Base-by-base conservation (phyloP, 768 basidiomycete genomes). In the Boletus patriciae region DNA sequence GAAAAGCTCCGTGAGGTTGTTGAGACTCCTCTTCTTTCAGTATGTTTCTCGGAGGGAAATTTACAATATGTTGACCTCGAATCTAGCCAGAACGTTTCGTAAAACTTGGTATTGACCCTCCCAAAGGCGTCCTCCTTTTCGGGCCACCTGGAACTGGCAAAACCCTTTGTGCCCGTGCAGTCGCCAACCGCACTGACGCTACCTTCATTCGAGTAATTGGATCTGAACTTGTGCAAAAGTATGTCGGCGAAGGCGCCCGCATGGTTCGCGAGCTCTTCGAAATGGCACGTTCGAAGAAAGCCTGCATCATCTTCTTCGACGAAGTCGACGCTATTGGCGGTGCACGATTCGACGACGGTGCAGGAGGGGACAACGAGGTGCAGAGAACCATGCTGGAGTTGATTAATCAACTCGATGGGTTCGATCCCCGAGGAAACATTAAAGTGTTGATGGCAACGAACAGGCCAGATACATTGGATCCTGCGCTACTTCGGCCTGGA, bases 361-460 rank as follows among this genome's bases (percentile, higher is more conserved):
- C 95, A 33, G 97, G 97, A 36, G 97, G 97, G 33, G 97, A 99
- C 63, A 98, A 99, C 67, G 97, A 99, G 69, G 97, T 99, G 42
- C 97, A 99, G 75, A 78, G 97, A 70, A 99, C 97, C 12, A 99
- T 99, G 97, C 78, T 99, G 78, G 97, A 99, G 75, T 77, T 98
- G 66, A 98, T 99, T 68, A 98, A 98, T 71, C 97, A 99, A 73
- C 77, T 99, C 71, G 95, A 99, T 66, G 97, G 97, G 33, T 99
- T 99, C 74, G 97, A 98, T 74, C 89, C 96, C 8, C 77, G 97
- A 77, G 97, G 97, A n/a, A 98, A 98, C 70, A 98, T 99, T 76
- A 99, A 99, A 74, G 96, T 99, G 21, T 80, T 99, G 55, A 99
- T 99, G 97, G 97, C 97, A 31, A 98, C 97, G 8, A 98, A 99